Base-by-base conservation (phyloP, 1,139 yeast genomes). In the Saccharomyces hybrid region DNA sequence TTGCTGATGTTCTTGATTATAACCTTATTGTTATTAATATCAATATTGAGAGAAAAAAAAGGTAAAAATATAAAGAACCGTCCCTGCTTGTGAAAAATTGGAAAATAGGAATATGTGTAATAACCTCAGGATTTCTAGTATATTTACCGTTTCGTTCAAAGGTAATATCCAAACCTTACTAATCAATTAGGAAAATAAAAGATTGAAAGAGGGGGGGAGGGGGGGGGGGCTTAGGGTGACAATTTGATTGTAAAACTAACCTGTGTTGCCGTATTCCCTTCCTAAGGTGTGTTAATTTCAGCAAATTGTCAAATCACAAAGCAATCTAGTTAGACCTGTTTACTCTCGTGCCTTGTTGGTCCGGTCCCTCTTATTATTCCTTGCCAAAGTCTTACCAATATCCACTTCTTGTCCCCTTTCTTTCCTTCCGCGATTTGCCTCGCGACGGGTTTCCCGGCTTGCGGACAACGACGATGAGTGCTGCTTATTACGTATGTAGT, bases 1-100 rank as follows among this genome's bases (percentile, higher is more conserved):
- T 34, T 59, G 54, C 31, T 58, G 58, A 21, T 34, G 42, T 38
- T 32, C n/a, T 14, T 32, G 26, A 24, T 4, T 24, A 24, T 24
- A 24, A 32, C 7, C 16, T 12, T 32, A 6, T 5, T 32, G 7
- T 32, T 6, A 12, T 32, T 4, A 12, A 32, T 32, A n/a, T 32
- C 6, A n/a, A 11, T 31, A 27, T 31, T 31, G 34, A 21, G 6
- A 31, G 44, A 7, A 16, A 16, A 38, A 38, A 38, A 24, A 24
- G 26, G 26, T 28, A 5, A 3, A 19, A 16, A 9, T 19, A 26
- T 38, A 38, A 38, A 19, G 19, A 38, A 38, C 21, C 19, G 44
- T 19, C 21, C n/a, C 44, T 16, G n/a, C 5, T 11, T 2, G 5
- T 16, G 5, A 38, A 16, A 38, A 9, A 7, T 38, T 16, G 24